Evolutionary conservation across 164 flowering plant genomes (phyloP), one percentile per base, ranked within the genome.

Genomic region (Chimonanthus salicifolius): DNA sequence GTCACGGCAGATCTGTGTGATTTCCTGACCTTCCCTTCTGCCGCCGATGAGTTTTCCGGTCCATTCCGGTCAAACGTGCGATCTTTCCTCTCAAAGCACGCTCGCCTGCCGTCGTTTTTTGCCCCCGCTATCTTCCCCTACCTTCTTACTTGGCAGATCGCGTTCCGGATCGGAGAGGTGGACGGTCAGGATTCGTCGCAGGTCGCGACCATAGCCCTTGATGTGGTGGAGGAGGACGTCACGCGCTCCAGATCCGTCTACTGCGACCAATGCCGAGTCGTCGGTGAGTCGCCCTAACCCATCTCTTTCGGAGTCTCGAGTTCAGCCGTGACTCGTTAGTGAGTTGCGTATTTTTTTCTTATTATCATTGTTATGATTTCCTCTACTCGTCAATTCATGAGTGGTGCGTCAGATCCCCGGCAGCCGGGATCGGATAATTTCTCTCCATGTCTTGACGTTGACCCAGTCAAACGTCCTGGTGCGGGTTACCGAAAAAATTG

Each of bases 181-280:
- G 78, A 72, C 49, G 85, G 68, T 20, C 63, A 68, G 0, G 86
- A 80, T 64, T 77, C 78, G 8, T 49, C 79, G 2, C 46, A 64
- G 44, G n/a, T 64, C 4, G 82, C 87, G 51, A 73, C 76, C 63
- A 90, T 88, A 6, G 74, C 83, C 11, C 84, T 94, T 18, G 93
- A 90, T 72, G 81, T 94, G 44, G 87, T 94, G 13, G 98, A 94
- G 74, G 98, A 94, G 73, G 94, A 91, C 50, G 98, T 90, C 0
- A 76, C 87, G 47, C 84, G 85, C 75, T 89, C 97, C 73, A 88
- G 91, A 86, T 90, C 94, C 9, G 86, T 90, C 7, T 89, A 91
- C 78, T 94, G 98, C 76, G 94, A 91, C 71, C 95, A 91, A 83
- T 94, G 98, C 86, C 92, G 95, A 68, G 97, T 91, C 44, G 90